Conservation (phyloP, 805 yeast species). For the Saccharomycopsis olivae region DNA sequence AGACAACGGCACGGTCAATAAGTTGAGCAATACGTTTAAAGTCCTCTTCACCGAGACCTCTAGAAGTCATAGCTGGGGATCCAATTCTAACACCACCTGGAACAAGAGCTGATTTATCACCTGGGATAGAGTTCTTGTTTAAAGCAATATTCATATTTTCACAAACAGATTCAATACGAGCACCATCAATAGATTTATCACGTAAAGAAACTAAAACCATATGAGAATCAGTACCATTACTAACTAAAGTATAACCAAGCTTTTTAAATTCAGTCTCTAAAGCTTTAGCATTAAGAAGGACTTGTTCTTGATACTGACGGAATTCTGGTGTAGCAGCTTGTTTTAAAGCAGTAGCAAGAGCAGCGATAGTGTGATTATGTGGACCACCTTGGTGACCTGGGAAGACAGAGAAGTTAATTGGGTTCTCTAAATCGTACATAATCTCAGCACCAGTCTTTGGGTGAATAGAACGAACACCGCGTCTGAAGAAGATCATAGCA, state of each 20-base stretch:
- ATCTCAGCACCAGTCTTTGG: slow-evolving; percentile 78
- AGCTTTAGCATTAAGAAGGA: slow-evolving; percentile 68
- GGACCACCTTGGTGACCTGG: slow-evolving; percentile 99
- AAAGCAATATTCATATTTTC: slow-evolving; percentile 90
- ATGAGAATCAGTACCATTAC: slow-evolving; percentile 93
- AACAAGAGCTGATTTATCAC: slow-evolving; percentile 89
- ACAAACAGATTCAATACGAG: slow-evolving; percentile 83
- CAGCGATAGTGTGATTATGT: slow-evolving; percentile 95
- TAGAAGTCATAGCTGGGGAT: slow-evolving; percentile 97
- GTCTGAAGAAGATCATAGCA: slow-evolving; percentile 94
- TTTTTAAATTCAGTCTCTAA: slow-evolving; percentile 58
- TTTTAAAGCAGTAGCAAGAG: slow-evolving; percentile 88
- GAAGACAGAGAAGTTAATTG: slow-evolving; percentile 93
- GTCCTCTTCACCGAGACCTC: slow-evolving; percentile 77
- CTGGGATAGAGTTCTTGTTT: slow-evolving; percentile 93
- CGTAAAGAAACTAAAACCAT: slow-evolving; percentile 77
- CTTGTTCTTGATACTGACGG: slow-evolving; percentile 74
- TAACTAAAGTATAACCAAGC: slow-evolving; percentile 67
- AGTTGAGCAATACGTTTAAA: slow-evolving; percentile 71
- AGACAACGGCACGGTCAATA: slow-evolving; percentile 68
- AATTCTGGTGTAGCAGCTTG: slow-evolving; percentile 87
- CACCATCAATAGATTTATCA: slow-evolving; percentile 77
- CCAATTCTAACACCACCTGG: slow-evolving; percentile 97
- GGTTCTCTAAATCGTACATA: slow-evolving; percentile 77
- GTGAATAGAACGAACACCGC: slow-evolving; percentile 76